Evolutionary conservation across 306 rosid species (phyloP).

Genomic region (Prinsepia uniflora): DNA sequence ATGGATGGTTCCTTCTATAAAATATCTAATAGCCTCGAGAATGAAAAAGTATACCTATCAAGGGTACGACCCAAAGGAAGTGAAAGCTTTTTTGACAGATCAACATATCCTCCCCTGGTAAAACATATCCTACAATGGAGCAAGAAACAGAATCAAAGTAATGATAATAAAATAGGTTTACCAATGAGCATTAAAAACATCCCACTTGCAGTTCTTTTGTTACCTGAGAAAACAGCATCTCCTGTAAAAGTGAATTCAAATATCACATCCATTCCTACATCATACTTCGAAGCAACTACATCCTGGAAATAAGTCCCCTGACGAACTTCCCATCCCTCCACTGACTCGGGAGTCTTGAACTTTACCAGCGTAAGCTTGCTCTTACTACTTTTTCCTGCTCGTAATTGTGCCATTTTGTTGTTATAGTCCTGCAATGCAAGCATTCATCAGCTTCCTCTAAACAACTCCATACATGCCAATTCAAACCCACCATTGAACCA

Average conservation of each 20-base stretch:
- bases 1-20: not conserved
- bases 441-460: not conserved
- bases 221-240: slow-evolving; percentile 82
- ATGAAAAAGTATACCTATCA: slow-evolving; percentile 57
- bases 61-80: slow-evolving; percentile 88
- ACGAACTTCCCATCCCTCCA: slow-evolving; percentile 81
- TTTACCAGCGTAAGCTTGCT: slow-evolving; percentile 78
- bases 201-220: not conserved
- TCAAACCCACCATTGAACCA: not conserved
- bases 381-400: slow-evolving; percentile 96
- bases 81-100: slow-evolving; percentile 73
- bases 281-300: slow-evolving; percentile 78
- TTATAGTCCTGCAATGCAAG: slow-evolving; percentile 67
- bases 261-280: slow-evolving; percentile 95
- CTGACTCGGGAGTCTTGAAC: slow-evolving; percentile 64
- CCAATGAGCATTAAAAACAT: not conserved
- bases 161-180: not conserved
- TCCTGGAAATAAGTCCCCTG: slow-evolving; percentile 92
- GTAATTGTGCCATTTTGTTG: slow-evolving; percentile 76
- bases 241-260: slow-evolving; percentile 75
- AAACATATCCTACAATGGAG: slow-evolving; percentile 69
- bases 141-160: slow-evolving; percentile 14
- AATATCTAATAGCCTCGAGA: not conserved
- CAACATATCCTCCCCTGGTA: slow-evolving; percentile 89
- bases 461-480: not conserved